Evolutionary conservation across 768 basidiomycete genomes (phyloP), one percentile per base, ranked within the genome.

Genomic region (Megacollybia marginata): DNA sequence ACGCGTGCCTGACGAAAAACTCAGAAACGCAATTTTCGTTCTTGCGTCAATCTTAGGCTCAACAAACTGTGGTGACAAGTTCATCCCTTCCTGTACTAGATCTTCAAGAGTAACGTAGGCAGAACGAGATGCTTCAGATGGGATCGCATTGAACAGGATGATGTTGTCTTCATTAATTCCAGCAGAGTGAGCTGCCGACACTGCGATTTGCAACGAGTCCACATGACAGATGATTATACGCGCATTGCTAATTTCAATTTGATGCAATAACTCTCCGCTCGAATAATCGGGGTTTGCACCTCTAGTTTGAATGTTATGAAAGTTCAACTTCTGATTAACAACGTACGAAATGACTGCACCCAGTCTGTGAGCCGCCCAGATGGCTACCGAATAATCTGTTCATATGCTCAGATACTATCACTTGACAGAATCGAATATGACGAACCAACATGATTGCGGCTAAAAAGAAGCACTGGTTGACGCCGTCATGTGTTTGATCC

Each of bases 1-100:
- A 13, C 13, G 20, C 9, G 15, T 5, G 18, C 76, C 76, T 18
- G 85, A 86, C 0, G 85, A 87, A 59, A 88, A 88, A 58, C 74
- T 80, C 23, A 87, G 64, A 52, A 87, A 79, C 0, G 87, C 86
- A 12, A 88, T 59, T 59, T 85, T 88, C 10, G 74, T 82, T 63
- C 71, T 84, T 15, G 69, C 84, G 64, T 88, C 86, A 1, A 88
- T 62, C 33, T 55, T 70, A 28, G 74, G 68, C 59, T 87, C 84
- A 6, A 63, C 64, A 52, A 76, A 85, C 9, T 59, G 48, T 1
- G 63, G 54, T 2, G 63, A 59, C 36, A 60, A 59, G 2, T 62
- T 58, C 3, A 77, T 62, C 4, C 85, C 85, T 32, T 72, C 65
- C 42, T 69, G 54, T 12, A 86, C 64, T 18, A 87, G 55, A 20